Conservation (phyloP, 176 grass and related monocot genomes). For the Raddia guianensis region DNA sequence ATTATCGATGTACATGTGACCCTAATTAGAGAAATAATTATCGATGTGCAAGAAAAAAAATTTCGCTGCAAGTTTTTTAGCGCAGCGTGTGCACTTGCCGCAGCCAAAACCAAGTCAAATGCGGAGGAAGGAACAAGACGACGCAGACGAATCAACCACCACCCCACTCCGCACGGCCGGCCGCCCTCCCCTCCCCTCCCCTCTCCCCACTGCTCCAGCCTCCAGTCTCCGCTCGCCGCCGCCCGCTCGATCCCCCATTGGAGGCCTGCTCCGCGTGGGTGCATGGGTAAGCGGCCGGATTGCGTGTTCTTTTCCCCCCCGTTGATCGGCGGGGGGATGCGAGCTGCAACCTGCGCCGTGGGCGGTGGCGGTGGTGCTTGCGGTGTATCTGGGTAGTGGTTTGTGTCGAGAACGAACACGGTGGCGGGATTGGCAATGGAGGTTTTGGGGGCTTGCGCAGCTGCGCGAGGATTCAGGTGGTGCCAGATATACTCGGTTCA, state of each 20-base stretch:
- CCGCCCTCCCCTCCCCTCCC: neutral
- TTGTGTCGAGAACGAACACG: neutral
- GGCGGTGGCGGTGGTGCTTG: neutral
- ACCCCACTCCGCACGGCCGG: neutral
- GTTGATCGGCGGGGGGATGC: neutral
- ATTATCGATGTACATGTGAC: too few species aligned
- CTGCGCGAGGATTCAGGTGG: neutral
- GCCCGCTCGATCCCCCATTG: neutral
- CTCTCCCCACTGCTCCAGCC: neutral
- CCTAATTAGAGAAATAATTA: too few species aligned
- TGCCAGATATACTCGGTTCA: slow-evolving; percentile 24
- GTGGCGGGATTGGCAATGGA: neutral
- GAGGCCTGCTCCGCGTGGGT: neutral
- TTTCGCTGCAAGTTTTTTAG: too few species aligned
- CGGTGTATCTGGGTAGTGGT: neutral
- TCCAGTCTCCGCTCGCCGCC: slow-evolving; percentile 24
- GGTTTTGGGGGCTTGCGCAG: slow-evolving; percentile 12
- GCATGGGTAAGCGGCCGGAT: slow-evolving; percentile 30
- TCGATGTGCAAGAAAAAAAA: too few species aligned
- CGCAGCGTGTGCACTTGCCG: too few species aligned
- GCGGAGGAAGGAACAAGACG: neutral
- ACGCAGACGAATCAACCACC: neutral
- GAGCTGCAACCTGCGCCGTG: neutral
- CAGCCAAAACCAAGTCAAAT: neutral
- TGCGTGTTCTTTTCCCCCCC: neutral